Evolutionary conservation across 176 grass and related monocot species (phyloP).

Genomic region (Carex scoparia): DNA sequence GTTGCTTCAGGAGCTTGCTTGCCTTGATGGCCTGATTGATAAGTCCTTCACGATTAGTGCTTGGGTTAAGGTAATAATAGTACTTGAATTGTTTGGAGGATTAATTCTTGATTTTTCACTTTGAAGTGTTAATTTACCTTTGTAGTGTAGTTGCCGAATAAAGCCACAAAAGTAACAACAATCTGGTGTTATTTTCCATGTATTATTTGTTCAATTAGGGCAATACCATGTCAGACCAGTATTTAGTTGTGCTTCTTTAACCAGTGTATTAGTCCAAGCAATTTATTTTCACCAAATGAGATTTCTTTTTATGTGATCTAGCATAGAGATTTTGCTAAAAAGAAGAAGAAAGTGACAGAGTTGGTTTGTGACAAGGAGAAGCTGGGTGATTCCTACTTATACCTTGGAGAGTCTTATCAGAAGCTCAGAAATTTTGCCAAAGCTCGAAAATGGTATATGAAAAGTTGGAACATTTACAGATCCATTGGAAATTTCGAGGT

Average conservation of each 20-base stretch:
- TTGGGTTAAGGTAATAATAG: conserved; percentile 72
- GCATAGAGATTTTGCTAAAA: conserved; percentile 81
- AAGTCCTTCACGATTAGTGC: conserved; percentile 53
- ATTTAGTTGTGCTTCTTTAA: neutral
- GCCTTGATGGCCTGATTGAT: conserved; percentile 67
- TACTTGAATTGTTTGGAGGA: conserved; percentile 1
- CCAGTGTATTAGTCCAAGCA: neutral
- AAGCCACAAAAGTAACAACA: conserved; percentile 1
- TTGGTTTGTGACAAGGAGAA: conserved; percentile 77
- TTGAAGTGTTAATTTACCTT: neutral
- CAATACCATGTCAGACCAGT: neutral
- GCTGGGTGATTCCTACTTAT: conserved; percentile 59
- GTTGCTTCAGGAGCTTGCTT: conserved; percentile 52
- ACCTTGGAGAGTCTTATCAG: conserved; percentile 75
- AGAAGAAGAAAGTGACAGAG: conserved; percentile 60
- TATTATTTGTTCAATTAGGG: neutral
- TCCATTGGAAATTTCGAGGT: conserved; percentile 80
- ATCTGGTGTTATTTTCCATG: neutral
- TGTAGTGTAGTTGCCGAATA: neutral
- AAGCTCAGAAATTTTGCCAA: conserved; percentile 85
- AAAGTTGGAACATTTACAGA: conserved; percentile 64
- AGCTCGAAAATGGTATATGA: conserved; percentile 88
- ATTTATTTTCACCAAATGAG: neutral
- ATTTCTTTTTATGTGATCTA: conserved; percentile 39
- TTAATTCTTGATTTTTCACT: neutral